Base-by-base conservation (phyloP, 2,329 filamentous ascomycete genomes). In the Ophiobolus disseminans region DNA sequence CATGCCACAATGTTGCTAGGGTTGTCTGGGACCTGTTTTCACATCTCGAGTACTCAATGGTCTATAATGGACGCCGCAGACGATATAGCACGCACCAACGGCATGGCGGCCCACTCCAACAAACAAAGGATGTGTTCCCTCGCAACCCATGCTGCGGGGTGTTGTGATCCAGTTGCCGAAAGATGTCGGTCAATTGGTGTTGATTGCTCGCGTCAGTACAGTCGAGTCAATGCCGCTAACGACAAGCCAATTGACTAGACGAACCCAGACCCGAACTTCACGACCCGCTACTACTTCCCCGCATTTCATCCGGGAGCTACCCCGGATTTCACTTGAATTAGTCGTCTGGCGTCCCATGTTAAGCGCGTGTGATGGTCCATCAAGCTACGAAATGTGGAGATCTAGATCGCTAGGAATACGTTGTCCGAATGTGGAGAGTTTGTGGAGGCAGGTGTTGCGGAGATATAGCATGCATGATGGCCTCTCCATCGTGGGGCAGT, bases 251-350 rank as follows among this genome's bases (percentile, higher is more conserved):
- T 14, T 39, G 22, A 22, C 38, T 20, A 21, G 38, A 34, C 20
- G 23, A 25, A 47, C 37, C 44, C 44, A 53, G 54, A 45, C 50
- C 46, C 26, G 35, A 16, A 41, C 45, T 13, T 8, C 36, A 42
- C 42, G 28, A 31, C 16, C 39, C 38, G 34, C 40, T 35, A 43
- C 28, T 20, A n/a, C 30, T 62, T 62, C 64, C 63, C 65, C 65
- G 63, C 65, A 66, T 45, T 53, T 22, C n/a, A n/a, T n/a, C 43
- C 46, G 56, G 41, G 23, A 14, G 16, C 53, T 59, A 65, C 60
- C 60, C 62, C 64, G 40, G 59, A 58, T 54, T 53, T 39, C 50
- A 43, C 43, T 17, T 47, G 50, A 45, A 32, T 21, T n/a, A 43
- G 46, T 52, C 13, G 34, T 32, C 35, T 39, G 32, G 39, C 17